A percentile compares a stretch with the other conserved stretches of the same genome.
These are phyloP conservation scores for Pestalotiopsis sp. DNA, from an alignment of 2,329 filamentous ascomycete genomes.

Conservation along the genomic window DNA sequence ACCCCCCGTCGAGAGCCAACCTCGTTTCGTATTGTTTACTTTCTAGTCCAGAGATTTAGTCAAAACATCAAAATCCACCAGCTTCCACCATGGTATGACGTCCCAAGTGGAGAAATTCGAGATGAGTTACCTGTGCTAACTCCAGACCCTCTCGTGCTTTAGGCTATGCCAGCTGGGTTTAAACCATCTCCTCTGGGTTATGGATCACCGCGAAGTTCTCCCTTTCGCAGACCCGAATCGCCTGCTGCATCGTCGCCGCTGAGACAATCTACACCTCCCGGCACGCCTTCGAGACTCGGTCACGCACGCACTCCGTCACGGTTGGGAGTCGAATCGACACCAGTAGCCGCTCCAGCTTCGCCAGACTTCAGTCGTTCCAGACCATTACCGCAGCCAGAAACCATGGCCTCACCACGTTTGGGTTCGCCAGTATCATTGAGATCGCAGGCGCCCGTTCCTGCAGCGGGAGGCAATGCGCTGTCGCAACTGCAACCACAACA, in stretches of 20 bases:
- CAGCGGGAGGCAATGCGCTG: constrained; percentile 56
- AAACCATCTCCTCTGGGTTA: constrained; percentile 75
- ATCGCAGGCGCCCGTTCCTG: constrained; percentile 36
- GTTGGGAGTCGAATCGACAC: constrained; percentile 39
- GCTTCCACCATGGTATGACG: constrained; percentile 3
- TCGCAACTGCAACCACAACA: constrained; percentile 80
- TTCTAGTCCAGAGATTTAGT: constrained; percentile 7
- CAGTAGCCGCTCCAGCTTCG: constrained; percentile 41
- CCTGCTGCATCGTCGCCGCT: constrained; percentile 67
- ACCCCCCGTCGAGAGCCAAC: not conserved
- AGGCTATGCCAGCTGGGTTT: constrained; percentile 61
- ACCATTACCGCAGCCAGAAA: constrained; percentile 18
- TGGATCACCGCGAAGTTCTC: constrained; percentile 68
- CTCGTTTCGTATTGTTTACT: constrained; percentile 4
- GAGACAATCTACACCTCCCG: constrained; percentile 65
- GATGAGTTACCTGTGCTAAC: not conserved
- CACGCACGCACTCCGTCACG: constrained; percentile 49
- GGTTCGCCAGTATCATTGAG: constrained; percentile 38
- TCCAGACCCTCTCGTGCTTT: constrained; percentile 21
- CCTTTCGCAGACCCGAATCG: constrained; percentile 64
- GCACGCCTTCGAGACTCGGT: constrained; percentile 57
- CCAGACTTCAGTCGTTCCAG: constrained; percentile 34
- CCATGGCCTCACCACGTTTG: constrained; percentile 24
- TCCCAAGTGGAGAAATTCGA: constrained; percentile 2
- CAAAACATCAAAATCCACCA: constrained; percentile 5